A percentile compares a stretch with the other conserved stretches of the same genome.
Evolutionary conservation across 805 yeast genomes (phyloP).

Genomic region (Candida sithepensis): DNA sequence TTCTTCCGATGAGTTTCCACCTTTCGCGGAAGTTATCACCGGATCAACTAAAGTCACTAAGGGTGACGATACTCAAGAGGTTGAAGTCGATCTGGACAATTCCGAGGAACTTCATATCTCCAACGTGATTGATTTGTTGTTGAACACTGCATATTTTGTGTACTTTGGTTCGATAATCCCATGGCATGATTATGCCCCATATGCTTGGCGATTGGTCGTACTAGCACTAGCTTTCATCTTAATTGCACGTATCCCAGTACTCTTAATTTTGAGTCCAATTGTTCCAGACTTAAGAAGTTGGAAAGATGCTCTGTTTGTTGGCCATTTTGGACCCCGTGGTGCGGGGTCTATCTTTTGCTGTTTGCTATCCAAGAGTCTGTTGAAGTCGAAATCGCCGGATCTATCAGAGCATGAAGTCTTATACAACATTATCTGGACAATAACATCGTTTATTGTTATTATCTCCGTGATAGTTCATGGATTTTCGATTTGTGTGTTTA

Average conservation of each 20-base stretch:
- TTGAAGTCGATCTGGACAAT: conserved; percentile 27
- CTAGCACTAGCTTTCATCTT: conserved; percentile 71
- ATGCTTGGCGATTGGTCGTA: conserved; percentile 76
- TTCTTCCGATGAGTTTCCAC: not conserved
- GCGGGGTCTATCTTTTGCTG: conserved; percentile 90
- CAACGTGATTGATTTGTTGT: conserved; percentile 79
- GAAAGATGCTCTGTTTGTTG: conserved; percentile 93
- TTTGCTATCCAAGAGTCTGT: conserved; percentile 64
- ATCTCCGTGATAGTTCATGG: conserved; percentile 89
- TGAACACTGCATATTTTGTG: conserved; percentile 83
- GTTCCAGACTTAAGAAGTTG: conserved; percentile 87
- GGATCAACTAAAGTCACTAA: not conserved
- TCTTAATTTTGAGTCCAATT: conserved; percentile 66
- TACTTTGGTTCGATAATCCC: conserved; percentile 91
- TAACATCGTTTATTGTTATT: conserved; percentile 73
- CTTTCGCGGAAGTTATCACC: not conserved
- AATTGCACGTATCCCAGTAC: conserved; percentile 80
- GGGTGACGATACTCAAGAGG: not conserved
- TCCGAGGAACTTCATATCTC: conserved; percentile 49
- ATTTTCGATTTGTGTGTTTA: conserved; percentile 73
- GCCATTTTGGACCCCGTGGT: conserved; percentile 96
- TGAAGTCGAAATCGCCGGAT: conserved; percentile 15
- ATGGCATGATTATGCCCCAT: conserved; percentile 72
- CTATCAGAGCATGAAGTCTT: conserved; percentile 9
- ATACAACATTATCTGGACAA: conserved; percentile 64